Evolutionary conservation across 176 grass and related monocot species (phyloP).

Genomic region (Musa itinerans): DNA sequence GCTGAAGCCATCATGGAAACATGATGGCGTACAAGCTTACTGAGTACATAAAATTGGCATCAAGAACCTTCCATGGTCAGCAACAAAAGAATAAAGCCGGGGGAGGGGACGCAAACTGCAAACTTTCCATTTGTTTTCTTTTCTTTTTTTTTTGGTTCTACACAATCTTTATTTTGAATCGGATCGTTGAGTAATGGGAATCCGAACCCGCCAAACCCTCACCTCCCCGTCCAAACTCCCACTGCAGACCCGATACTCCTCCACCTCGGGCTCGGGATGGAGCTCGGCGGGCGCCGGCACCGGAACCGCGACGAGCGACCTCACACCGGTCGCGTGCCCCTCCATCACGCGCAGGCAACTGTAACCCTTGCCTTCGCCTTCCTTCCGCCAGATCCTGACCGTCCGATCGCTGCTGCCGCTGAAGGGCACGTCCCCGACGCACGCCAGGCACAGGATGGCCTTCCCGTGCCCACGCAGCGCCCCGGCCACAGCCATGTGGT

Average conservation of each 20-base stretch:
- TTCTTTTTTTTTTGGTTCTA: not conserved
- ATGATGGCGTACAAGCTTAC: not conserved
- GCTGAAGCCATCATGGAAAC: not conserved
- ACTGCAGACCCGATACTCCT: slow-evolving; percentile 55
- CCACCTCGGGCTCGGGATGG: not conserved
- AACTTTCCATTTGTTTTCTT: not conserved
- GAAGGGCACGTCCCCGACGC: slow-evolving; percentile 44
- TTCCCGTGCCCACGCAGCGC: slow-evolving; percentile 51
- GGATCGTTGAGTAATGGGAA: slow-evolving; percentile 23
- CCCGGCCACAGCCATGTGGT: slow-evolving; percentile 49
- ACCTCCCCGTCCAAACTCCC: slow-evolving; percentile 75
- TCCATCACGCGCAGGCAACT: slow-evolving; percentile 51
- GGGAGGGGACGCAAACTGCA: not conserved
- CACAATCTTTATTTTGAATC: slow-evolving; percentile 11
- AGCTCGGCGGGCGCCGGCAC: not conserved
- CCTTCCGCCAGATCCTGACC: slow-evolving; percentile 63
- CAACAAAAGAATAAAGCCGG: not conserved
- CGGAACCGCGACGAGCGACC: slow-evolving; percentile 40
- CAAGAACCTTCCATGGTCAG: not conserved
- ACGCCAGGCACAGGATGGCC: slow-evolving; percentile 70
- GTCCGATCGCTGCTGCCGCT: slow-evolving; percentile 73
- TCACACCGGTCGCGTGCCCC: slow-evolving; percentile 34
- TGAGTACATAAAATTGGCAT: not conserved
- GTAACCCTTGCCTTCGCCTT: slow-evolving; percentile 31
- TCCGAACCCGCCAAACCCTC: slow-evolving; percentile 52